Evolutionary conservation across 2,329 filamentous ascomycete species (phyloP).

Genomic region (Fusarium aywerte): DNA sequence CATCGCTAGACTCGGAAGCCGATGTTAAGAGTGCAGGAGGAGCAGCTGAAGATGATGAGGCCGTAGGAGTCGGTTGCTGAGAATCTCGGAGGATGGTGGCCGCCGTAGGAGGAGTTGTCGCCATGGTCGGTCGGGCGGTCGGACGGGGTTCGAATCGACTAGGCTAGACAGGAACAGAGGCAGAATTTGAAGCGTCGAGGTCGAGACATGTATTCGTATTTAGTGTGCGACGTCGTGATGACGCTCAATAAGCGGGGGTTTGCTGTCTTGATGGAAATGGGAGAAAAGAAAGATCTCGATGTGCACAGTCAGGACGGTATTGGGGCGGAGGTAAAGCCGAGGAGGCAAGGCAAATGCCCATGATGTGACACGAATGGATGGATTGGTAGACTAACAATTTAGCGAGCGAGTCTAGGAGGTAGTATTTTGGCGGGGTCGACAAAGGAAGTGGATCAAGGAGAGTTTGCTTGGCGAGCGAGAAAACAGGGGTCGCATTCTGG

Average conservation of each 20-base stretch:
- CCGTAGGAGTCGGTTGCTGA: constrained; percentile 25
- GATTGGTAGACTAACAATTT: constrained; percentile 22
- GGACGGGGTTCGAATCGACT: not conserved
- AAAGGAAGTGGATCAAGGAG: constrained; percentile 35
- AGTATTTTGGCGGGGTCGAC: constrained; percentile 38
- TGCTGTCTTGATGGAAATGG: not conserved
- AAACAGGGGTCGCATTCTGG: constrained; percentile 15
- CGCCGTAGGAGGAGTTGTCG: constrained; percentile 35
- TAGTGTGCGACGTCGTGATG: constrained; percentile 34
- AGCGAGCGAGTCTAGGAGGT: constrained; percentile 17
- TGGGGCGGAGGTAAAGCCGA: constrained; percentile 21
- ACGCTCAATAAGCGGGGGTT: constrained; percentile 29
- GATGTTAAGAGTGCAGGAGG: constrained; percentile 29
- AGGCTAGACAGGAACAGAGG: constrained; percentile 7
- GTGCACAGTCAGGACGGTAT: constrained; percentile 30
- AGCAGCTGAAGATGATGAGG: constrained; percentile 5
- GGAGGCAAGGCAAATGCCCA: constrained; percentile 11
- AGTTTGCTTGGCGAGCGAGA: constrained; percentile 1
- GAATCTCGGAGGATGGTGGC: constrained; percentile 15
- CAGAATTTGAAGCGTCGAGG: constrained; percentile 11
- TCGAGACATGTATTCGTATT: constrained; percentile 31
- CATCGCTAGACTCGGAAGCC: constrained; percentile 53
- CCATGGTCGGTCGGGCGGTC: constrained; percentile 25
- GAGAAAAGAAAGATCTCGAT: constrained; percentile 36
- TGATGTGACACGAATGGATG: constrained; percentile 27